Percentiles rank a stretch among this genome's conserved stretches.
phyloP scores from a whole-genome alignment of 495 filamentous ascomycete species.

The Bacidia rubella region DNA sequence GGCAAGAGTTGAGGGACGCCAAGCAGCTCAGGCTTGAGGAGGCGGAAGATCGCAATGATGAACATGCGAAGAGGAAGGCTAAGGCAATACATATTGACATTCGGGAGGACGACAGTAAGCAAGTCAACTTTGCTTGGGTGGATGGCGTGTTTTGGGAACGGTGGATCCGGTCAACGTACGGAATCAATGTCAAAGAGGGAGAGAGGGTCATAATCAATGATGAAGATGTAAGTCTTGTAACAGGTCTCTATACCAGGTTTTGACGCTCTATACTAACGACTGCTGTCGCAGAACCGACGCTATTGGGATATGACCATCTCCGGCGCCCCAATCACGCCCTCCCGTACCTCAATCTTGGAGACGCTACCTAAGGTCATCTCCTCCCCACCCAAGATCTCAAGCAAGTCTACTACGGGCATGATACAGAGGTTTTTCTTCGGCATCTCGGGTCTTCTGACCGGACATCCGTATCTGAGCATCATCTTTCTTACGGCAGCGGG shows the following conservation, averaged over 20 bases:
- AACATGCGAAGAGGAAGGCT: constrained; percentile 70
- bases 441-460: constrained; percentile 48
- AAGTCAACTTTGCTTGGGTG: constrained; percentile 95
- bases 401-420: constrained; percentile 71
- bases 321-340: constrained; percentile 74
- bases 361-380: constrained; percentile 66
- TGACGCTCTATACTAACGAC: not conserved
- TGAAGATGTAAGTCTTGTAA: constrained; percentile 62
- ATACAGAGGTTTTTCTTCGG: constrained; percentile 70
- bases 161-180: constrained; percentile 89
- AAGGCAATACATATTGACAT: constrained; percentile 88
- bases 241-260: not conserved
- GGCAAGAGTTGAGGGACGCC: constrained; percentile 79
- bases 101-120: constrained; percentile 70
- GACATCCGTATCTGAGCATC: constrained; percentile 44
- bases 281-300: constrained; percentile 52
- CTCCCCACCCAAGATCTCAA: constrained; percentile 63
- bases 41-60: constrained; percentile 84
- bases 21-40: constrained; percentile 95
- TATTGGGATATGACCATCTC: constrained; percentile 93
- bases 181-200: constrained; percentile 70
- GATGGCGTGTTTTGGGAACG: constrained; percentile 96
- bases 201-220: constrained; percentile 95
- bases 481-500: not conserved
- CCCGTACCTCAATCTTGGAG: constrained; percentile 87